Percentiles rank a stretch among this genome's conserved stretches.
These are phyloP conservation scores for Backusella tarrabulga DNA, from an alignment of 192 early-diverging fungal genomes.

Conservation along the genomic window DNA sequence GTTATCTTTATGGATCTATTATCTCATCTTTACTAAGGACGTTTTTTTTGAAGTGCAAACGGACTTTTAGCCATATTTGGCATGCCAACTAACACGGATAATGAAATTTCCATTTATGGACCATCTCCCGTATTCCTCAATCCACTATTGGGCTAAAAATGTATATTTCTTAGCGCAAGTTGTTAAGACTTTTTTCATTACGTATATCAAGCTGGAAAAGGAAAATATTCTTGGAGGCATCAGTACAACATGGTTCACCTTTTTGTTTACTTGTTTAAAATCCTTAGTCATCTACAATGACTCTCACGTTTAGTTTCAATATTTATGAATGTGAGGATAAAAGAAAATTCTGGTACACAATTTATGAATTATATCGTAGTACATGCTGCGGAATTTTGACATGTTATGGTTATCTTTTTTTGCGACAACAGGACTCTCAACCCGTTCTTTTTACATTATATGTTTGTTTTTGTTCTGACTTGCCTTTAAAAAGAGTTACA, in stretches of 20 bases:
- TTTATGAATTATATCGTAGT: neutral
- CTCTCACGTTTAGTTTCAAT: too few species aligned
- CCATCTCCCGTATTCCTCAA: neutral
- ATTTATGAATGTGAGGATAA: neutral
- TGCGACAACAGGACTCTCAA: too few species aligned
- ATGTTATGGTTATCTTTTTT: neutral
- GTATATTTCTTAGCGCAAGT: neutral
- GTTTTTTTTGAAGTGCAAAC: neutral
- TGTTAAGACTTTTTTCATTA: neutral
- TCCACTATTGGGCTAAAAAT: too few species aligned
- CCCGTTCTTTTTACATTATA: neutral
- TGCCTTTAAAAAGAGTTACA: neutral
- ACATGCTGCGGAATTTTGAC: neutral
- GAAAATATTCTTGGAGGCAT: too few species aligned
- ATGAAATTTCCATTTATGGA: neutral
- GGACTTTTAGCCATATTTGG: neutral
- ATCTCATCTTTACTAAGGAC: neutral
- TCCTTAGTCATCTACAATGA: too few species aligned
- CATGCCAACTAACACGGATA: neutral
- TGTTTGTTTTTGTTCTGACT: neutral
- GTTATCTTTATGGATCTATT: neutral
- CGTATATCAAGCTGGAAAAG: neutral
- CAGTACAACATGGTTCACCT: neutral
- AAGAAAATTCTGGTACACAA: neutral
- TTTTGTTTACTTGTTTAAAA: neutral